A percentile compares a stretch with the other conserved stretches of the same genome.
Evolutionary conservation across 371 early-diverging fungal genomes (phyloP).

Genomic region (Massospora cicadina): DNA sequence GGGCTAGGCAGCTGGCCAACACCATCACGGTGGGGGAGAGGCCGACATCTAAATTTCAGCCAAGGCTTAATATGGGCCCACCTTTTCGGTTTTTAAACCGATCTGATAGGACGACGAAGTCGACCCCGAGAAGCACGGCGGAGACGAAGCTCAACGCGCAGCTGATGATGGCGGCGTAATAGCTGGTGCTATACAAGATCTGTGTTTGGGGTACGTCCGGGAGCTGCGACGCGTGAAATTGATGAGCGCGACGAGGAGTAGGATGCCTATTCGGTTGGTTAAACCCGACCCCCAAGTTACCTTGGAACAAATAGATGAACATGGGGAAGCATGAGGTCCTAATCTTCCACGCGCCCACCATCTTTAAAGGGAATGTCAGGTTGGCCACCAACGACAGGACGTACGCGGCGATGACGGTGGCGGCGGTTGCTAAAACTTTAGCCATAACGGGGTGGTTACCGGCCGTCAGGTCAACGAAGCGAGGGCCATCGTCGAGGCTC

Average conservation of each 20-base stretch:
- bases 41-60: not conserved
- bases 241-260: not conserved
- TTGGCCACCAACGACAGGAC: not conserved
- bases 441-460: not conserved
- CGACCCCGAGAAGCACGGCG: not conserved
- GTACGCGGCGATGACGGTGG: not conserved
- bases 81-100: not conserved
- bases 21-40: not conserved
- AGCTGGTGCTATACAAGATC: not conserved
- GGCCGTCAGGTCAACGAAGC: not conserved
- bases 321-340: not conserved
- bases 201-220: not conserved
- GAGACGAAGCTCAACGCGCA: not conserved
- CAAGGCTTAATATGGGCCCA: not conserved
- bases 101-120: not conserved
- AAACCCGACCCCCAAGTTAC: not conserved
- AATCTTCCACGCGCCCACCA: not conserved
- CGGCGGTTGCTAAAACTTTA: not conserved
- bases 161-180: not conserved
- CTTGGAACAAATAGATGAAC: not conserved
- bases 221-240: not conserved
- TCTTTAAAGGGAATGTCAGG: not conserved
- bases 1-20: not conserved
- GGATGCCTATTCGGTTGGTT: not conserved
- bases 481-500: not conserved